Evolutionary conservation across 441 rosid species (phyloP).

Genomic region (Gossypium aridum): DNA sequence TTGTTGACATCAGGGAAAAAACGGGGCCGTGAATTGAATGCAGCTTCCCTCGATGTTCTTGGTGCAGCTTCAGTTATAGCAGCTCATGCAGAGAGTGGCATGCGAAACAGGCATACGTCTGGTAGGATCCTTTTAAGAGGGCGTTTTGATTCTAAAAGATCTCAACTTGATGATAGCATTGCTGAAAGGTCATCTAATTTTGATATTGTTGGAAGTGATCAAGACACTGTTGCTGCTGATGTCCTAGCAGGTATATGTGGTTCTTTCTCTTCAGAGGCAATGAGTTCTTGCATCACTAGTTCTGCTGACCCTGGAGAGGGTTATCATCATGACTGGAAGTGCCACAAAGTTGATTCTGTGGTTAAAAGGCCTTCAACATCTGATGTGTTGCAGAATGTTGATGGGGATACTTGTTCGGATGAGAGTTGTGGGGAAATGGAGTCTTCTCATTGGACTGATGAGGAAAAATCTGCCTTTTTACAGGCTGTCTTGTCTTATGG

Average conservation of each 20-base stretch:
- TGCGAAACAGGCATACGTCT: conserved; percentile 32
- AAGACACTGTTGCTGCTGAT: conserved; percentile 82
- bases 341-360: conserved; percentile 38
- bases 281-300: conserved; percentile 79
- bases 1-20: conserved; percentile 65
- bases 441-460: conserved; percentile 87
- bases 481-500: conserved; percentile 77
- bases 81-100: conserved; percentile 51
- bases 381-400: conserved; percentile 57
- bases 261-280: conserved; percentile 84
- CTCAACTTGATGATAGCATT: conserved; percentile 36
- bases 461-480: conserved; percentile 71
- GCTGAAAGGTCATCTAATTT: conserved; percentile 45
- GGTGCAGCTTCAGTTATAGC: conserved; percentile 81
- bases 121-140: conserved; percentile 45
- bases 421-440: conserved; percentile 89
- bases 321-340: conserved; percentile 38
- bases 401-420: conserved; percentile 86
- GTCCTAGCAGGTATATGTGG: conserved; percentile 77
- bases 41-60: conserved; percentile 73
- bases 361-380: conserved; percentile 45
- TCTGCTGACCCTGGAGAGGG: conserved; percentile 60
- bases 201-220: conserved; percentile 48
- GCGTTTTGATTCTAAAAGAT: conserved; percentile 36
- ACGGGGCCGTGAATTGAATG: conserved; percentile 63